Evolutionary conservation across 108 stramenopile genomes (phyloP).

Genomic region (Mediolabrus comicus): DNA sequence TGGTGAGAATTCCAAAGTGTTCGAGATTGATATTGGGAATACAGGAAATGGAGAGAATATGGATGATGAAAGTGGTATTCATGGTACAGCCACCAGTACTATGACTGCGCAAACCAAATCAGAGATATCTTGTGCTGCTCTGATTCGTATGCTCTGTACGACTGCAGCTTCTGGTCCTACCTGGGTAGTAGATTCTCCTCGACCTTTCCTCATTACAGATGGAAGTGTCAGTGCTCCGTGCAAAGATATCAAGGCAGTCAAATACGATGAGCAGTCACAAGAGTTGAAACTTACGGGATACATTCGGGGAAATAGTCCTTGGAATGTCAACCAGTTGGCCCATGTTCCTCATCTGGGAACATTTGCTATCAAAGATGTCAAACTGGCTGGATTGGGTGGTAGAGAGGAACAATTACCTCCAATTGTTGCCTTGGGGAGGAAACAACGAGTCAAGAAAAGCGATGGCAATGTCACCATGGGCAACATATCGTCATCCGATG

Average conservation of each 20-base stretch:
- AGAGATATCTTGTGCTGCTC: conserved; percentile 45
- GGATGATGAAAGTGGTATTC: conserved; percentile 5
- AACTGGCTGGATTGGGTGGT: conserved; percentile 12
- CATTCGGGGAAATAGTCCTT: conserved; percentile 83
- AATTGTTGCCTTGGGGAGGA: conserved; percentile 38
- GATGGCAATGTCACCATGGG: conserved; percentile 31
- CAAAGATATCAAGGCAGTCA: conserved; percentile 13
- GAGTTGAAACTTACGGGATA: conserved; percentile 87
- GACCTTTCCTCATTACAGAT: conserved; percentile 74
- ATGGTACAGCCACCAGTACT: conserved; percentile 1
- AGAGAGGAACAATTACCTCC: conserved; percentile 23
- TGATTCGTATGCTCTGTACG: conserved; percentile 71
- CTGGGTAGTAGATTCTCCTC: conserved; percentile 73
- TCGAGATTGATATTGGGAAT: conserved; percentile 59
- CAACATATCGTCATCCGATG: conserved; percentile 9
- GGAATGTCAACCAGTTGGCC: conserved; percentile 81
- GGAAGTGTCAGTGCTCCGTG: conserved; percentile 11
- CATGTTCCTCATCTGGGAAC: conserved; percentile 93
- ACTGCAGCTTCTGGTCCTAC: conserved; percentile 69
- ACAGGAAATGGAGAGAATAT: conserved; percentile 1
- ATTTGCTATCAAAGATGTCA: conserved; percentile 66
- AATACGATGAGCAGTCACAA: conserved; percentile 51
- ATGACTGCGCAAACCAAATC: conserved; percentile 7
- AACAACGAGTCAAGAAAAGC: conserved; percentile 21
- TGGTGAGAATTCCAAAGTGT: conserved; percentile 67